Conservation (phyloP, 345 rosid species). For the Alliaria petiolata region DNA sequence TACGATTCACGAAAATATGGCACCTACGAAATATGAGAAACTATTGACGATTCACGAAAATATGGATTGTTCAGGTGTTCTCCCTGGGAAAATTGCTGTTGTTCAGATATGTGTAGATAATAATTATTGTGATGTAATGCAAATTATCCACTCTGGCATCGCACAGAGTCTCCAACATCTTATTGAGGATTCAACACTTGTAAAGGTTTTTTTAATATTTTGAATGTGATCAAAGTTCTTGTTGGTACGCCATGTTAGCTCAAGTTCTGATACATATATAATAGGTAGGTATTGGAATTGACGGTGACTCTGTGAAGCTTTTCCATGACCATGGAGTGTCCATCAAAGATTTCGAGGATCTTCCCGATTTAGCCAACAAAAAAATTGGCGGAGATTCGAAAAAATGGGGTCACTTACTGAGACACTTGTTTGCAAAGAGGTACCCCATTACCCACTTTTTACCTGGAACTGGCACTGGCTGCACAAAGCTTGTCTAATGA, state of each 20-base stretch:
- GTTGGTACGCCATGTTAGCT: neutral
- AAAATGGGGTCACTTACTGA: conserved; percentile 64
- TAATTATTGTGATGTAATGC: conserved; percentile 70
- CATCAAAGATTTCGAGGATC: conserved; percentile 59
- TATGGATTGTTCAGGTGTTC: conserved; percentile 42
- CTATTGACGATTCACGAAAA: neutral
- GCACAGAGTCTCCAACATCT: conserved; percentile 54
- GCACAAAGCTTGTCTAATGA: conserved; percentile 51
- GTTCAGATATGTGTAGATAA: conserved; percentile 69
- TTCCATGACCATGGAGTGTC: conserved; percentile 66
- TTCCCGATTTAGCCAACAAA: conserved; percentile 59
- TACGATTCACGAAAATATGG: too few species aligned
- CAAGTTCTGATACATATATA: neutral
- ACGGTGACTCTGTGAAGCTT: conserved; percentile 57
- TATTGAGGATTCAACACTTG: conserved; percentile 55
- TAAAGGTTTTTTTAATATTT: conserved; percentile 51
- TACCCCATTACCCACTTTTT: conserved; percentile 8
- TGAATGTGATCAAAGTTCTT: neutral
- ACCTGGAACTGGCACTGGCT: too few species aligned
- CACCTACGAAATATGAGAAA: too few species aligned
- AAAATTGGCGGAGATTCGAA: conserved; percentile 41
- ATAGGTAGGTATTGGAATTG: conserved; percentile 77
- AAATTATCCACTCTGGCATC: conserved; percentile 73
- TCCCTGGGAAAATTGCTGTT: conserved; percentile 63
- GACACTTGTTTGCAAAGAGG: conserved; percentile 66